Evolutionary conservation across 805 yeast genomes (phyloP), one percentile per base, ranked within the genome.

Genomic region (Helenozyma rhizophorensis): DNA sequence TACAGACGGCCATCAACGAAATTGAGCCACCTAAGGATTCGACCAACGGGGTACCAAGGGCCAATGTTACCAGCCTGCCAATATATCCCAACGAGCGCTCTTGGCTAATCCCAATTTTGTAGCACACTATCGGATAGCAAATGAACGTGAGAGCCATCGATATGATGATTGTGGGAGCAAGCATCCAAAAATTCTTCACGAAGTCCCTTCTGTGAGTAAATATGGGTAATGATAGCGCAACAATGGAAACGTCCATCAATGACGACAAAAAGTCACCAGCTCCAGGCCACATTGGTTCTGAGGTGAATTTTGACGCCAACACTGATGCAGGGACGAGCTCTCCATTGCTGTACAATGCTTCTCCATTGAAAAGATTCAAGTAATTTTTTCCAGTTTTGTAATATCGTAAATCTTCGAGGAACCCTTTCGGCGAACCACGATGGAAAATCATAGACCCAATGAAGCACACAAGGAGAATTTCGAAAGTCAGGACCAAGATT

Each of bases 21-120:
- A 76, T 67, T 1, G 83, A 77, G 0, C 93, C 95, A 9, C 71
- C 79, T 22, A 84, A 58, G 0, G 85, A 69, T n/a, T 58, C 58
- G 9, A 82, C 76, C 41, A 83, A 66, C 2, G 94, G 95, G 0
- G 84, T 74, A 0, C 93, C 94, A 28, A 84, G 61, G 0, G 93
- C 90, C 46, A 83, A 66, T 0, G 95, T 84, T 12, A 81, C 86
- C 9, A 86, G 79, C 39, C 94, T 62, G 2, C 89, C 90, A 2
- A 83, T 80, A 51, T 82, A 83, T 1, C 90, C 93, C 21, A 84
- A 65, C 1, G 89, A 68, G 17, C 83, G 59, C 15, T 64, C 55
- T 0, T 83, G 48, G 5, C 78, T 66, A 4, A 84, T 78, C 1
- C 88, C 88, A 18, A 84, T 57, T 9, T 72, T 70, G 51, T 72